Base-by-base conservation (phyloP, 225 moss, liverwort and hornwort species). In the Climacium dendroides region DNA sequence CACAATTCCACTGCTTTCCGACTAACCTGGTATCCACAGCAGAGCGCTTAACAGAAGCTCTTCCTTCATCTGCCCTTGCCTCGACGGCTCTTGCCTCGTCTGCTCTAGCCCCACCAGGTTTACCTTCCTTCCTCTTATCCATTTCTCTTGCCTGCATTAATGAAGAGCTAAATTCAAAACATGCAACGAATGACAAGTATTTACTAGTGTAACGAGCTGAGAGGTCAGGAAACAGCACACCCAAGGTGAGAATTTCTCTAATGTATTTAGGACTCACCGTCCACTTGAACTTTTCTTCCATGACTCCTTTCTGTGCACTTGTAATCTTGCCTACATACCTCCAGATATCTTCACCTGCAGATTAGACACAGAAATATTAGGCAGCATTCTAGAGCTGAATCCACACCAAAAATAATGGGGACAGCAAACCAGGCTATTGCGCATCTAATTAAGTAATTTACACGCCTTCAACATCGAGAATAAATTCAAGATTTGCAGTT, bases 241-340 rank as follows among this genome's bases (percentile, higher is more conserved):
- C 30, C 59, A 14, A 37, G 22, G 34, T 58, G 34, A 60, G 11
- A 13, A 30, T 59, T 43, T 71, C 37, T 55, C 26, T 23, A 78
- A 62, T 37, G 29, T 26, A 10, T 54, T 39, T 79, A 19, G 11
- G 22, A 77, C 95, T 89, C 35, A 97, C 97, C 92, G 97, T 98
- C 98, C 98, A 98, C 88, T 98, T 98, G 82, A 98, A 98, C 80
- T 96, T 98, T 87, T 98, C 98, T 85, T 98, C 97, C 83, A 98
- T 91, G 53, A 97, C 90, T 87, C 96, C 96, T 85, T 96, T 94
- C 66, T 98, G 98, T 39, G 95, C 96, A 81, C 96, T 93, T 74
- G 93, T 93, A 69, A 98, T 65, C 88, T 95, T 97, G 74, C 98
- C 98, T 37, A 96, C 88, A 85, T 91, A 96, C 66, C 94, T 97